Conservation (phyloP, 2,329 filamentous ascomycete genomes). For the Waltergamsia citrina region DNA sequence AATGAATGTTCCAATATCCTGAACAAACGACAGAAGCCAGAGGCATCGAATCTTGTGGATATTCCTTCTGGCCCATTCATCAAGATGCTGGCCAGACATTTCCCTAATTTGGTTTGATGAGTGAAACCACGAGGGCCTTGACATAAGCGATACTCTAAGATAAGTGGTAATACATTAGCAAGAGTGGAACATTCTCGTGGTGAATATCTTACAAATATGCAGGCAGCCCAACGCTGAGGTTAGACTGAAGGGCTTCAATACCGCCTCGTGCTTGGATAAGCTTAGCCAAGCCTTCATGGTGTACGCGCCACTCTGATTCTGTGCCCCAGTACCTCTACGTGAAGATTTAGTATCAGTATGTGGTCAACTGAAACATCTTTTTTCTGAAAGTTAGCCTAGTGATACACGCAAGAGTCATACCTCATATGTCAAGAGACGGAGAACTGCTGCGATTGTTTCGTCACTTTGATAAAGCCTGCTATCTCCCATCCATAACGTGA, state of each 20-base stretch:
- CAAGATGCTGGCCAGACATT: not conserved
- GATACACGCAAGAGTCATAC: not conserved
- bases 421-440: slow-evolving; percentile 4
- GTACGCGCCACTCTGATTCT: slow-evolving; percentile 4
- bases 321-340: slow-evolving; percentile 4
- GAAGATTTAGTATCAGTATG: too few species aligned
- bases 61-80: not conserved
- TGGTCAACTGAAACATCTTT: not conserved
- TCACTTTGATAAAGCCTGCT: slow-evolving; percentile 18
- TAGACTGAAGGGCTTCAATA: slow-evolving; percentile 2
- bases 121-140: slow-evolving; percentile 4
- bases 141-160: slow-evolving; percentile 3
- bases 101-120: slow-evolving; percentile 3
- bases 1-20: slow-evolving; percentile 4
- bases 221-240: slow-evolving; percentile 3
- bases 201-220: slow-evolving; percentile 1
- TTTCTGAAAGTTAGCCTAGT: not conserved
- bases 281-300: slow-evolving; percentile 1
- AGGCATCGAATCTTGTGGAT: slow-evolving; percentile 2
- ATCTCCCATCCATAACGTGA: slow-evolving; percentile 20
- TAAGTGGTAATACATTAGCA: not conserved
- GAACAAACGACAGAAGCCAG: slow-evolving; percentile 5
- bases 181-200: not conserved
- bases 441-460: slow-evolving; percentile 10
- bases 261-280: slow-evolving; percentile 3